Base-by-base conservation (phyloP, 108 stramenopile species). In the Fragilaria radians region DNA sequence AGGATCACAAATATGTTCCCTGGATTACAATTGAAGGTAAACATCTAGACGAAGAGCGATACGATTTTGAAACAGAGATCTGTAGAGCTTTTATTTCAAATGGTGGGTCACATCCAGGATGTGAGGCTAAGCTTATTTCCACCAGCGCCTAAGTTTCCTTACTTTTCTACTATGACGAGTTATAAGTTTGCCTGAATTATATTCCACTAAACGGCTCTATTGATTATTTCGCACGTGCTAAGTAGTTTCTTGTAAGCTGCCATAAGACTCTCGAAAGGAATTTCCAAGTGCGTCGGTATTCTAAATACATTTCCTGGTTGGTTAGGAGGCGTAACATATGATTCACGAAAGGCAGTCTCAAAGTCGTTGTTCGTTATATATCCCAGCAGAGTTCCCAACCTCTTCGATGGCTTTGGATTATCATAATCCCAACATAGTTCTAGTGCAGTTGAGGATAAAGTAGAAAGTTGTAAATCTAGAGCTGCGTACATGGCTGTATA, bases 11-110 rank as follows among this genome's bases (percentile, higher is more conserved):
- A 22, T 59, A 58, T 59, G 75, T 77, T 29, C 75, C 75, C 1
- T 77, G 75, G 75, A 54, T 77, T 25, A 55, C 58, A 27, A 50
- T 77, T 0, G 52, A 77, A 45, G 65, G 61, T 14, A 30, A 50
- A 32, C 63, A 63, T 53, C 24, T 71, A 14, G 46, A 70, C 36
- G 70, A 72, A 30, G 67, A 64, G 23, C 25, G 32, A 0, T 21
- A 53, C 4, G 61, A 67, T 60, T 64, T 77, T 11, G 21, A 66
- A 14, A 21, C 50, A 28, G 32, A 33, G 22, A 50, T 77, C 25
- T 77, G 75, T 61, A 34, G 50, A 17, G 75, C 34, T 9, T 67
- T 34, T 23, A n/a, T 28, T 3, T 46, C 66, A 22, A 62, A 58
- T 25, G 74, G 74, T 1, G 72, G 72, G 32, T 62, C 66, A 4